These are phyloP conservation scores for Plantago ovata DNA, from an alignment of 257 asterid species.

Conservation along the genomic window DNA sequence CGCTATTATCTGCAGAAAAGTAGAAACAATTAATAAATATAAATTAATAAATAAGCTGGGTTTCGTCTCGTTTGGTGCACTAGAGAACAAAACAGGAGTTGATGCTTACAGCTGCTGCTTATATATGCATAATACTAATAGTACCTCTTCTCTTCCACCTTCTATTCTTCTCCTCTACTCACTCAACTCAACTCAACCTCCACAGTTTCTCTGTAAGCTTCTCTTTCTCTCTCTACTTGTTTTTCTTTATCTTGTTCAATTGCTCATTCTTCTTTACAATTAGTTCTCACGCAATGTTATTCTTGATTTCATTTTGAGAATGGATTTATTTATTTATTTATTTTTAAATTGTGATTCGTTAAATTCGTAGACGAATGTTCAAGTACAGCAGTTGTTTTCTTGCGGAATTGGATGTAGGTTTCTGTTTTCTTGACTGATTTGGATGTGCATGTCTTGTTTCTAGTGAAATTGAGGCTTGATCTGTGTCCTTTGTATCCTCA, in stretches of 20 bases:
- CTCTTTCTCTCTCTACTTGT: conserved; percentile 27
- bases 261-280: conserved; percentile 1
- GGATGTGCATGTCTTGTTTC: conserved; percentile 46
- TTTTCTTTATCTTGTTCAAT: background rate
- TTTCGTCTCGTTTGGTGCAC: too few species aligned
- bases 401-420: conserved; percentile 36
- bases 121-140: conserved; percentile 26
- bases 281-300: conserved; percentile 10
- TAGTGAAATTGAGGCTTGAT: background rate
- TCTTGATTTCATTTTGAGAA: conserved; percentile 21
- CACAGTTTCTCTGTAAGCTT: conserved; percentile 52
- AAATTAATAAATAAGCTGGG: too few species aligned
- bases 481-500: conserved; percentile 29
- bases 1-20: too few species aligned
- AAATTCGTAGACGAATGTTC: conserved; percentile 13
- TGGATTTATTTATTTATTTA: conserved; percentile 24
- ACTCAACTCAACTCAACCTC: conserved; percentile 33
- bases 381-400: too few species aligned
- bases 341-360: conserved; percentile 20
- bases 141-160: conserved; percentile 28
- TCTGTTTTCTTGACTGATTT: conserved; percentile 26
- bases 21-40: too few species aligned
- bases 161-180: conserved; percentile 44
- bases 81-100: conserved; percentile 1
- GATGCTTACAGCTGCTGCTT: conserved; percentile 13